A percentile compares a stretch with the other conserved stretches of the same genome.
phyloP scores from a whole-genome alignment of 257 asterid species.

The Plectranthus barbatus region DNA sequence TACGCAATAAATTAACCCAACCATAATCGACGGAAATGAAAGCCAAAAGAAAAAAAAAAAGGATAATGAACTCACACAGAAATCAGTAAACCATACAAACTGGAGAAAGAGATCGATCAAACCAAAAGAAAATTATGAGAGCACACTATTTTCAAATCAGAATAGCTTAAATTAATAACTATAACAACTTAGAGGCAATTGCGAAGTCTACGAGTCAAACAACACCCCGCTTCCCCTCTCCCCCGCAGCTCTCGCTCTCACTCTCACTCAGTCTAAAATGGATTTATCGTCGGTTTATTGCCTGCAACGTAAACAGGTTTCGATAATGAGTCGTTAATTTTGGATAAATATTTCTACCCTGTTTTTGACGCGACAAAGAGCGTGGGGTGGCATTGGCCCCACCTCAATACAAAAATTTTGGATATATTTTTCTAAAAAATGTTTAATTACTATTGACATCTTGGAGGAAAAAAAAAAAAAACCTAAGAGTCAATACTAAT shows the following conservation, averaged over 20 bases:
- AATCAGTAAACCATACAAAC: background rate
- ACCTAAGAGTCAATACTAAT: too few species aligned
- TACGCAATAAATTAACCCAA: background rate
- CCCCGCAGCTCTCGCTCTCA: background rate
- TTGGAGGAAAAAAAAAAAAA: too few species aligned
- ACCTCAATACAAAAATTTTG: too few species aligned
- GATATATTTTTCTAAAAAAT: too few species aligned
- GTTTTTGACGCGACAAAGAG: too few species aligned
- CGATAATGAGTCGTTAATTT: too few species aligned
- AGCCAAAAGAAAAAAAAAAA: too few species aligned
- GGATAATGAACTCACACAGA: background rate
- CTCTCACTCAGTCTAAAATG: conserved; percentile 4
- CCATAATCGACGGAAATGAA: background rate
- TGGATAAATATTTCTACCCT: too few species aligned
- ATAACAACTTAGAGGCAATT: background rate
- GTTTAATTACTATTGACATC: too few species aligned
- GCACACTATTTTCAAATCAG: too few species aligned
- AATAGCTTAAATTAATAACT: background rate
- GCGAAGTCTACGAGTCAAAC: background rate
- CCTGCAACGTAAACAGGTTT: conserved; percentile 17
- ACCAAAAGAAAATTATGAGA: too few species aligned
- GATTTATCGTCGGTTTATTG: conserved; percentile 22
- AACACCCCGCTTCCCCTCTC: conserved; percentile 11
- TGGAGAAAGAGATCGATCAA: background rate
- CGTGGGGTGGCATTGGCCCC: background rate